Conservation (phyloP, 2,329 filamentous ascomycete species). For the Fusarium sp. region DNA sequence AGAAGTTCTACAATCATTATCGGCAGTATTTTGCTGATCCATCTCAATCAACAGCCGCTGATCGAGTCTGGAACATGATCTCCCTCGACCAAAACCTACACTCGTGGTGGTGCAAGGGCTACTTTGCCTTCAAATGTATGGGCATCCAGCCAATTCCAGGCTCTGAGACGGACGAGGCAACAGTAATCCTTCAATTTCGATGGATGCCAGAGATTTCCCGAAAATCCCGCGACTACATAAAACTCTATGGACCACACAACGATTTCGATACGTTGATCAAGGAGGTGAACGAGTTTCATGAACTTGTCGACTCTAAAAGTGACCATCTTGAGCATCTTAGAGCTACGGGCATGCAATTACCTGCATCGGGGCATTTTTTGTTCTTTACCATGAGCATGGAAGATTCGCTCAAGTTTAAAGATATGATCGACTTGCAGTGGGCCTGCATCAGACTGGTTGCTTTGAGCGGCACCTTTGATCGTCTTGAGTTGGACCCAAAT, state of each 20-base stretch:
- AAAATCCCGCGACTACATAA: too few relatives aligned
- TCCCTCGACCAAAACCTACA: neutral
- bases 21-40: too few relatives aligned
- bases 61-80: conserved; percentile 6
- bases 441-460: too few relatives aligned
- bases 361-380: neutral
- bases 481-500: too few relatives aligned
- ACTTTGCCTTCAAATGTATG: neutral
- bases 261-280: too few relatives aligned
- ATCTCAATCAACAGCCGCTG: too few relatives aligned
- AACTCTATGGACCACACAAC: too few relatives aligned
- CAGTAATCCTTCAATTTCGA: conserved; percentile 5
- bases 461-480: too few relatives aligned
- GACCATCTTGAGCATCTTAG: too few relatives aligned
- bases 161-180: neutral
- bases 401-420: neutral
- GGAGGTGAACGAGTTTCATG: too few relatives aligned
- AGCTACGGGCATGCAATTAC: neutral
- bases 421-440: neutral
- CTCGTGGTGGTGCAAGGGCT: neutral
- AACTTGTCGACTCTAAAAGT: too few relatives aligned
- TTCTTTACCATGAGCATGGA: neutral
- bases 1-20: too few relatives aligned
- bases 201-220: conserved; percentile 10
- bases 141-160: neutral